phyloP scores from a whole-genome alignment of 331 rosid species.

The Malus hybrid region DNA sequence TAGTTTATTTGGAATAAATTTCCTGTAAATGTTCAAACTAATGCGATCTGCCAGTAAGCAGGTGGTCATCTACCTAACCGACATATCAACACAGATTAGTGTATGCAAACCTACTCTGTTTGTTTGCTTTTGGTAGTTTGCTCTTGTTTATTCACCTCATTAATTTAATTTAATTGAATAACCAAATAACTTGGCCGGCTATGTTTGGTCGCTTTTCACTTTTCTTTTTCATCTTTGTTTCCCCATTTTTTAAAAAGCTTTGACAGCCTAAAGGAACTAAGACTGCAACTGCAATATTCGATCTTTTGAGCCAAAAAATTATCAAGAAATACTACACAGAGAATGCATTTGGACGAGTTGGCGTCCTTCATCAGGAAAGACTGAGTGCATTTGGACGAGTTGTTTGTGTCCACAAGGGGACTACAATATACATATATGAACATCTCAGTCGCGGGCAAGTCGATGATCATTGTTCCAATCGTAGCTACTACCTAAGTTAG shows the following conservation, averaged over 20 bases:
- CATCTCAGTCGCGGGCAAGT: not conserved
- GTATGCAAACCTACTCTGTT: not conserved
- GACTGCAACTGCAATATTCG: not conserved
- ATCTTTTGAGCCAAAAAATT: not conserved
- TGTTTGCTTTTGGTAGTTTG: not conserved
- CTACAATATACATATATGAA: too few relatives aligned
- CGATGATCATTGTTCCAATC: not conserved
- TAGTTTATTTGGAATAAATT: not conserved
- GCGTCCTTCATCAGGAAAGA: not conserved
- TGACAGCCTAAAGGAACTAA: not conserved
- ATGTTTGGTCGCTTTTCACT: not conserved
- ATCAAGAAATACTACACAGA: not conserved
- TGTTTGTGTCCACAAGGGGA: not conserved
- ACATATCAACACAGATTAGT: not conserved
- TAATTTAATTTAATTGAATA: not conserved
- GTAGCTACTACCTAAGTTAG: not conserved
- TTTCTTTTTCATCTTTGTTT: too few relatives aligned
- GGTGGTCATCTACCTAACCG: not conserved
- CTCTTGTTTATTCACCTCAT: not conserved
- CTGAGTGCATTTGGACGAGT: too few relatives aligned
- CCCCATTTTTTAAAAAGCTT: not conserved
- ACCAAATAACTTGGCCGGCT: not conserved
- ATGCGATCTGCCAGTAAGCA: not conserved
- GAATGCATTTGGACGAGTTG: slow-evolving; percentile 3
- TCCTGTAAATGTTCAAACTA: not conserved